Evolutionary conservation across 1,284 basidiomycete genomes (phyloP).

Genomic region (Tilletia caries): DNA sequence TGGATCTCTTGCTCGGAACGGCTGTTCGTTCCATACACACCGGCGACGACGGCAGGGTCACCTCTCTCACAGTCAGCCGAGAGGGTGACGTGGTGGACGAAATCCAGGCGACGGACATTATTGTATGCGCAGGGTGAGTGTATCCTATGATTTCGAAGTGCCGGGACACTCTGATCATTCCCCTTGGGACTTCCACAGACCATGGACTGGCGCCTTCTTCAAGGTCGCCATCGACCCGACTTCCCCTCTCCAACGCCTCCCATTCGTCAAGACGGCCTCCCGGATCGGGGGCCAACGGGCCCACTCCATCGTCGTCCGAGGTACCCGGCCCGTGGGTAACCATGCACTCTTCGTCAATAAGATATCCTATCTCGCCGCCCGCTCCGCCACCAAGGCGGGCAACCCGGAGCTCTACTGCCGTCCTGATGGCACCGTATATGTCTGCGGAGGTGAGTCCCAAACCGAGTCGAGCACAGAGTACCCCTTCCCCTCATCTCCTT

Average conservation of each 20-base stretch:
- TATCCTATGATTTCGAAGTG: neutral
- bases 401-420: slow-evolving; percentile 48
- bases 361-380: slow-evolving; percentile 51
- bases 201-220: slow-evolving; percentile 72
- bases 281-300: slow-evolving; percentile 57
- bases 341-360: slow-evolving; percentile 60
- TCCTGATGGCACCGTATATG: slow-evolving; percentile 54
- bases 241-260: slow-evolving; percentile 57
- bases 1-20: neutral
- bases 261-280: slow-evolving; percentile 49
- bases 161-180: neutral
- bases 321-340: slow-evolving; percentile 43
- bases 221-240: slow-evolving; percentile 21
- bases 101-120: slow-evolving; percentile 8
- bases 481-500: neutral
- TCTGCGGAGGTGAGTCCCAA: slow-evolving; percentile 42
- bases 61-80: neutral
- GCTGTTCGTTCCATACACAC: neutral
- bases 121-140: neutral
- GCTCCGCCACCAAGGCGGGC: slow-evolving; percentile 22
- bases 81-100: neutral
- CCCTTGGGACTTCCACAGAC: slow-evolving; percentile 59
- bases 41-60: neutral
- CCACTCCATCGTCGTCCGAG: slow-evolving; percentile 58
- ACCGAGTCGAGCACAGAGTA: no score